Conservation (phyloP, 495 filamentous ascomycete species). For the Xylaria cubensis region DNA sequence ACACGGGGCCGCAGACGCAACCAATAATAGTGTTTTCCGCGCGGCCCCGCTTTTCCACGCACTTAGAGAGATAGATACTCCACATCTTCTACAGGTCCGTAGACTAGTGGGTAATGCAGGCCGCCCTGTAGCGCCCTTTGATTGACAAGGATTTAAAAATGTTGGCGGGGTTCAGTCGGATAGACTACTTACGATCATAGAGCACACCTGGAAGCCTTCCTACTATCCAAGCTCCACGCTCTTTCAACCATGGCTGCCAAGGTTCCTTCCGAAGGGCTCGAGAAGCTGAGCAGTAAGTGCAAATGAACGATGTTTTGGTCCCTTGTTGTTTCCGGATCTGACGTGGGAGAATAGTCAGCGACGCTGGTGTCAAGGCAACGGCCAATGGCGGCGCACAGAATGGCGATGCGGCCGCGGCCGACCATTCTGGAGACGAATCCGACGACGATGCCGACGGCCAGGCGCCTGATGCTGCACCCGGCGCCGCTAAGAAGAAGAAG, state of each 20-base stretch:
- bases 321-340: constrained; percentile 14
- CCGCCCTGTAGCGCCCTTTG: constrained; percentile 12
- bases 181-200: neutral
- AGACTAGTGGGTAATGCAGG: neutral
- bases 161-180: constrained; percentile 19
- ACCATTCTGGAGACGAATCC: constrained; percentile 70
- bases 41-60: too few species aligned
- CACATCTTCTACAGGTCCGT: neutral
- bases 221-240: neutral
- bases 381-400: constrained; percentile 45
- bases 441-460: constrained; percentile 65
- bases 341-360: constrained; percentile 38
- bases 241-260: constrained; percentile 49
- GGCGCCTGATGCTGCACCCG: constrained; percentile 45
- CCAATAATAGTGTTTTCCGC: too few species aligned
- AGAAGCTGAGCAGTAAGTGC: constrained; percentile 52
- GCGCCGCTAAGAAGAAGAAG: constrained; percentile 58
- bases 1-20: too few species aligned
- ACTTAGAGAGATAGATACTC: too few species aligned
- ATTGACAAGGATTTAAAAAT: constrained; percentile 16
- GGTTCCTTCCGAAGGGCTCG: constrained; percentile 48
- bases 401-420: constrained; percentile 56
- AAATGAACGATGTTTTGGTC: neutral
- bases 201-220: neutral
- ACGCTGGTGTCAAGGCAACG: constrained; percentile 52